phyloP scores from a whole-genome alignment of 352 stramenopile genomes.

The Phytophthora multivora region DNA sequence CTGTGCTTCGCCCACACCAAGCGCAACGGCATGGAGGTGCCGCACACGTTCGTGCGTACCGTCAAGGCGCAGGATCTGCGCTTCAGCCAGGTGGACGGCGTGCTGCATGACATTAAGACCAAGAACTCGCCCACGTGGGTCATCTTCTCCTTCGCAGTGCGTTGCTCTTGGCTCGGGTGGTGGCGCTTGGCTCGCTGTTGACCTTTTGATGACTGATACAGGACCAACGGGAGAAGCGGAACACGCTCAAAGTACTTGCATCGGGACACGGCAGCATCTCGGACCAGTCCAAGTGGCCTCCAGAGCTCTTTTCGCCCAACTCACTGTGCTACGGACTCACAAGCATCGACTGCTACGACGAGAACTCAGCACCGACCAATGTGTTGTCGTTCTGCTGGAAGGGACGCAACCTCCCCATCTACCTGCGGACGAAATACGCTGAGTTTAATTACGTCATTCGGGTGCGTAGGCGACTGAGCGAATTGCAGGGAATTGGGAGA shows the following conservation, averaged over 20 bases:
- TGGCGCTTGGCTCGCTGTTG: not conserved
- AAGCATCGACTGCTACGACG: constrained; percentile 71
- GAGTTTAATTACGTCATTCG: constrained; percentile 91
- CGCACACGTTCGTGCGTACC: constrained; percentile 83
- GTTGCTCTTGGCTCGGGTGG: constrained; percentile 8
- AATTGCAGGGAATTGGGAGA: not conserved
- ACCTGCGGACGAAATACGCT: constrained; percentile 85
- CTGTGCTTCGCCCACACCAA: constrained; percentile 44
- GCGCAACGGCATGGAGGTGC: constrained; percentile 58
- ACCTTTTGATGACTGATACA: constrained; percentile 25
- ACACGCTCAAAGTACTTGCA: constrained; percentile 78
- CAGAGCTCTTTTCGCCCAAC: constrained; percentile 78
- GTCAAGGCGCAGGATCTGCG: constrained; percentile 82
- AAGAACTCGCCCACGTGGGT: constrained; percentile 73
- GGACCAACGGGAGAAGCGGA: constrained; percentile 80
- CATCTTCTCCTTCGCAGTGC: constrained; percentile 76
- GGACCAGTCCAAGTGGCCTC: constrained; percentile 74
- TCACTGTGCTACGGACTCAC: constrained; percentile 83
- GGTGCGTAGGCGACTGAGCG: constrained; percentile 36
- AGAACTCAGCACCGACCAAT: constrained; percentile 63
- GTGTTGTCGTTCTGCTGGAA: constrained; percentile 91
- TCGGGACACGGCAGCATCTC: constrained; percentile 68
- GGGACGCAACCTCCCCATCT: constrained; percentile 83
- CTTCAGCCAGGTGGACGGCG: constrained; percentile 77
- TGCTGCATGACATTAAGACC: constrained; percentile 71